Evolutionary conservation across 2,329 filamentous ascomycete genomes (phyloP), one percentile per base, ranked within the genome.

Genomic region (Cadophora gregata): DNA sequence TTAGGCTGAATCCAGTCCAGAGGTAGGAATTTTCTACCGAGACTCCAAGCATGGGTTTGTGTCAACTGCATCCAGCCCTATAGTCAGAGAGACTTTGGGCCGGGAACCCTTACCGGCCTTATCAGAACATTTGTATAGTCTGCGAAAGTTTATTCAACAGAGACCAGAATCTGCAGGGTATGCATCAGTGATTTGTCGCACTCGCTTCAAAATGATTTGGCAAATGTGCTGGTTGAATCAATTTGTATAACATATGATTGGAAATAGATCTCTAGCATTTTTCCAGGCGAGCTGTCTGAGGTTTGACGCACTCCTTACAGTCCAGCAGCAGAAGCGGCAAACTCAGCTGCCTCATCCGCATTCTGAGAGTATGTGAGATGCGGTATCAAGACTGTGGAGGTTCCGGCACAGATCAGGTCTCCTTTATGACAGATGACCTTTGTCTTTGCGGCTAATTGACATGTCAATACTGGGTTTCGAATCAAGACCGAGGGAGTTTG

Each of bases 351-450:
- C 7, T 45, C 47, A 24, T 51, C 59, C 10, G 66, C 66, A 38
- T 68, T 45, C n/a, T 48, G 45, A 16, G 38, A 48, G 51, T 66
- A 68, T 61, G 66, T 71, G 14, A 72, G 62, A 66, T 75, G 73
- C 4, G 72, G 56, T 4, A 65, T 27, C 14, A 69, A 33, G 21
- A 74, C 59, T 5, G 64, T 4, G n/a, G 21, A 31, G 1, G 70
- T 69, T n/a, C 67, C 63, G 8, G 56, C 50, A 55, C 73, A 75
- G 50, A 74, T 74, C 53, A 71, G 65, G 51, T 75, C 73, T 21
- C 68, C 68, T n/a, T 59, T 29, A 55, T 74, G 69, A 55, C 73
- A 75, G 63, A 75, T 71, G 29, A 74, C 65, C 50, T 70, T 63
- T 7, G 69, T 71, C 14, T 72, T 72, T 19, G 67, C 53, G 7